Conservation (phyloP, 2,329 filamentous ascomycete genomes). For the Penicillium sp. region DNA sequence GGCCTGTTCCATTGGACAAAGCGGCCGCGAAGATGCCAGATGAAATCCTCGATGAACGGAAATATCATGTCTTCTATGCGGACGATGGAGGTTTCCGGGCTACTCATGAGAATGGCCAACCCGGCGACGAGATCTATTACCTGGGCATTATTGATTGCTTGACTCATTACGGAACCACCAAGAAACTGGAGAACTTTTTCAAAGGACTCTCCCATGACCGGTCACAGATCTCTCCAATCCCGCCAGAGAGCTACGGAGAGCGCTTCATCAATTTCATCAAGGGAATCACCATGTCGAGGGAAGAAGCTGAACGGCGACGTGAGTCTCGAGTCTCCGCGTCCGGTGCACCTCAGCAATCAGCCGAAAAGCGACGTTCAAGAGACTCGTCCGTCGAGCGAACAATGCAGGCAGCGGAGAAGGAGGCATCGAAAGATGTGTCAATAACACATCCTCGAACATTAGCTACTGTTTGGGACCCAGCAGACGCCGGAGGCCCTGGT, state of each 20-base stretch:
- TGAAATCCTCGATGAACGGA: slow-evolving; percentile 72
- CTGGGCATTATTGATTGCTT: slow-evolving; percentile 97
- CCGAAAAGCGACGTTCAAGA: slow-evolving; percentile 27
- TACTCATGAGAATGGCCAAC: slow-evolving; percentile 81
- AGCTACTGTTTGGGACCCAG: slow-evolving; percentile 56
- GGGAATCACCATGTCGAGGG: slow-evolving; percentile 82
- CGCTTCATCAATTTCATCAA: slow-evolving; percentile 91
- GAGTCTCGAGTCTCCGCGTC: slow-evolving; percentile 28
- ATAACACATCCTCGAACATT: slow-evolving; percentile 64
- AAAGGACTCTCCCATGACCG: slow-evolving; percentile 85
- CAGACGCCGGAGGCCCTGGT: slow-evolving; percentile 54
- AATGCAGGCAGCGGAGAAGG: slow-evolving; percentile 60
- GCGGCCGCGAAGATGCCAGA: slow-evolving; percentile 84
- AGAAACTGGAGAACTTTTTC: slow-evolving; percentile 95
- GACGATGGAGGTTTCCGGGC: slow-evolving; percentile 92
- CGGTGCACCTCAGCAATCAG: slow-evolving; percentile 21
- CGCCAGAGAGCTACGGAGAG: slow-evolving; percentile 86
- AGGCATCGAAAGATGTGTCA: slow-evolving; percentile 59
- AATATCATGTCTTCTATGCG: slow-evolving; percentile 81
- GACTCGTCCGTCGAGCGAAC: slow-evolving; percentile 52
- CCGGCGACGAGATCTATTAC: slow-evolving; percentile 93
- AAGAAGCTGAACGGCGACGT: slow-evolving; percentile 65
- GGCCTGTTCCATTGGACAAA: slow-evolving; percentile 88
- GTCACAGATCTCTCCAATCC: slow-evolving; percentile 86
- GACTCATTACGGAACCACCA: slow-evolving; percentile 91